Evolutionary conservation across 176 grass and related monocot species (phyloP).

Genomic region (Oryza brachyantha): DNA sequence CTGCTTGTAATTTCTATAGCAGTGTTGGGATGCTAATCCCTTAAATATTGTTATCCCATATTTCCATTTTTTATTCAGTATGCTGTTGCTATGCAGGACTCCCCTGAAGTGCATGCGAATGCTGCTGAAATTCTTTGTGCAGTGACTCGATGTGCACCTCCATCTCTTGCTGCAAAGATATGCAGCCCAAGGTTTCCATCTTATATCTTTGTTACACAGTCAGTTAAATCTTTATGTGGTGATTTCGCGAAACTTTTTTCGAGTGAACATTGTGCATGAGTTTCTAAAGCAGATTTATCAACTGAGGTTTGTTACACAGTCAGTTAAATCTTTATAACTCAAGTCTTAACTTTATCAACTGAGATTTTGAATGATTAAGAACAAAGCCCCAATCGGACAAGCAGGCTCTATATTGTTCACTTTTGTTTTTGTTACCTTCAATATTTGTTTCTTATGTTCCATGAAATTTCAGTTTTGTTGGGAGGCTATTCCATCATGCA

Average conservation of each 20-base stretch:
- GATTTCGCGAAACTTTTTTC: neutral
- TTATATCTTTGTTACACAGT: neutral
- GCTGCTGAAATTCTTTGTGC: conserved; percentile 94
- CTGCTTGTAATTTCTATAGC: conserved; percentile 13
- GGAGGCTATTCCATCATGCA: conserved; percentile 76
- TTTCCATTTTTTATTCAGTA: conserved; percentile 23
- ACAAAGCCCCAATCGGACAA: neutral
- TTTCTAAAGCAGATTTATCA: too few relatives aligned
- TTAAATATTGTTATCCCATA: conserved; percentile 5
- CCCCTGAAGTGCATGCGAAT: conserved; percentile 96
- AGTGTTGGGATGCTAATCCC: conserved; percentile 9
- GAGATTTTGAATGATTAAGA: neutral
- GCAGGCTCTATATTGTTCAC: neutral
- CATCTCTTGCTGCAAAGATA: conserved; percentile 82
- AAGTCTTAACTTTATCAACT: conserved; percentile 1
- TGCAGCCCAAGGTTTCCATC: conserved; percentile 80
- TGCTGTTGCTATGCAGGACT: conserved; percentile 60
- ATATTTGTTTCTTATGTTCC: conserved; percentile 16
- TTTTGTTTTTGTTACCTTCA: neutral
- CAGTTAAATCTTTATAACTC: neutral
- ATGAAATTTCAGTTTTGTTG: conserved; percentile 85
- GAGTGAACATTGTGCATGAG: neutral
- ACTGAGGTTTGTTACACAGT: too few relatives aligned
- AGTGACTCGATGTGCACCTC: conserved; percentile 89
- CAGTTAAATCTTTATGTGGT: neutral